These are phyloP conservation scores for Cryomyces minteri DNA, from an alignment of 495 filamentous ascomycete genomes.

Conservation along the genomic window DNA sequence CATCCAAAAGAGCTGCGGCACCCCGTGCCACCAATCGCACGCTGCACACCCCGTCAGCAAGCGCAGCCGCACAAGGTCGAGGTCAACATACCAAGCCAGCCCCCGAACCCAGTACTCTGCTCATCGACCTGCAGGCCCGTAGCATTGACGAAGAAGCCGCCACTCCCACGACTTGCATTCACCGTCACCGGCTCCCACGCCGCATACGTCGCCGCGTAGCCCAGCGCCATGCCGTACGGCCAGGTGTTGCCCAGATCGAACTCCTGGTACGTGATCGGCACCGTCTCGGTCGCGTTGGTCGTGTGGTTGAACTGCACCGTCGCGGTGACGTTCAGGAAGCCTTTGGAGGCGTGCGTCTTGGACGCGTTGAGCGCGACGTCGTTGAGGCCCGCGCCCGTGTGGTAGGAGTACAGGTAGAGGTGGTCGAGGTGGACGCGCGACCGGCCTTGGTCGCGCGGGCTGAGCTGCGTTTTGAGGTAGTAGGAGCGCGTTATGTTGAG, in stretches of 20 bases:
- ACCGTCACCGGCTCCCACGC: conserved; percentile 25
- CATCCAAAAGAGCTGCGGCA: conserved; percentile 34
- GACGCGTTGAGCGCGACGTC: conserved; percentile 18
- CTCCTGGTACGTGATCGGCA: conserved; percentile 8
- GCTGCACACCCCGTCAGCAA: conserved; percentile 16
- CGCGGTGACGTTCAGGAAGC: conserved; percentile 25
- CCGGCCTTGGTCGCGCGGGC: not conserved
- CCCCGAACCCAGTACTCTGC: conserved; percentile 21
- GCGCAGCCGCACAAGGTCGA: not conserved
- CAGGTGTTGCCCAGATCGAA: conserved; percentile 20
- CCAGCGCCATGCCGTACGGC: conserved; percentile 22
- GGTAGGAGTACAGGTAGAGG: conserved; percentile 6
- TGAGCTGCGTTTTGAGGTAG: conserved; percentile 3
- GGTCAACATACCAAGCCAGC: conserved; percentile 30
- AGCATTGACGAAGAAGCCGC: conserved; percentile 23
- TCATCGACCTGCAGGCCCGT: conserved; percentile 22
- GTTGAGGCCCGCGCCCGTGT: conserved; percentile 5
- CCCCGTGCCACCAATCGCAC: conserved; percentile 36
- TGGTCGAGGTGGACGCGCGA: not conserved
- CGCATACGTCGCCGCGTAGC: conserved; percentile 1
- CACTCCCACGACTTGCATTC: conserved; percentile 20
- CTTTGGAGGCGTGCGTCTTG: conserved; percentile 11
- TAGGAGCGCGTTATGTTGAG: conserved; percentile 1
- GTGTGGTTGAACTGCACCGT: not conserved
- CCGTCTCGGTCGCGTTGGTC: not conserved